Percentiles rank a stretch among this genome's conserved stretches.
Conservation (phyloP, 176 grass and related monocot species). For the Tuctoria greenei region DNA sequence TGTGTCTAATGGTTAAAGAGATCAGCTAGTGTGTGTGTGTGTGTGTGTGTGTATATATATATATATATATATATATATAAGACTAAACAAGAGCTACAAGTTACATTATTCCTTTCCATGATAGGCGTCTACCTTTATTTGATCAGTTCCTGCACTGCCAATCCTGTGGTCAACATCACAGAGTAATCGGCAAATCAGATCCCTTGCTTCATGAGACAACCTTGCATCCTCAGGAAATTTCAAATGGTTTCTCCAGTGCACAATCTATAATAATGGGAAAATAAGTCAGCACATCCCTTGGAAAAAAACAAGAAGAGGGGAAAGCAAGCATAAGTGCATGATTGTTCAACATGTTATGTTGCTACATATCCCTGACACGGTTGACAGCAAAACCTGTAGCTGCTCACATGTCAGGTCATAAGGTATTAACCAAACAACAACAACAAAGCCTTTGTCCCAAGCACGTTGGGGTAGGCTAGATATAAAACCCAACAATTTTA, state of each 20-base stretch:
- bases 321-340: slow-evolving; percentile 13
- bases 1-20: slow-evolving; percentile 60
- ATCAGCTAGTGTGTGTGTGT: too few relatives aligned
- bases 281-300: slow-evolving; percentile 5
- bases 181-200: slow-evolving; percentile 90
- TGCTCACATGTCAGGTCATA: neutral
- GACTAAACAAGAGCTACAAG: neutral
- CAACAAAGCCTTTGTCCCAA: too few relatives aligned
- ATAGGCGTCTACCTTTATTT: slow-evolving; percentile 73
- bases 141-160: slow-evolving; percentile 76
- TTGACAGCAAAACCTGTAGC: neutral
- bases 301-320: neutral
- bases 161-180: slow-evolving; percentile 96
- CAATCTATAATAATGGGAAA: slow-evolving; percentile 59
- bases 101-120: slow-evolving; percentile 20
- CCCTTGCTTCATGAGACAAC: slow-evolving; percentile 79
- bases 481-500: too few relatives aligned
- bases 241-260: slow-evolving; percentile 98
- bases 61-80: too few relatives aligned
- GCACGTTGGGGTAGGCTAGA: too few relatives aligned
- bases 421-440: too few relatives aligned
- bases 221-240: slow-evolving; percentile 95
- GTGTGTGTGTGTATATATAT: too few relatives aligned
- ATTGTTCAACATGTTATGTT: neutral
- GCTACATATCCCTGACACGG: neutral